phyloP scores from a whole-genome alignment of 108 stramenopile genomes.

The Asterionellopsis glacialis region DNA sequence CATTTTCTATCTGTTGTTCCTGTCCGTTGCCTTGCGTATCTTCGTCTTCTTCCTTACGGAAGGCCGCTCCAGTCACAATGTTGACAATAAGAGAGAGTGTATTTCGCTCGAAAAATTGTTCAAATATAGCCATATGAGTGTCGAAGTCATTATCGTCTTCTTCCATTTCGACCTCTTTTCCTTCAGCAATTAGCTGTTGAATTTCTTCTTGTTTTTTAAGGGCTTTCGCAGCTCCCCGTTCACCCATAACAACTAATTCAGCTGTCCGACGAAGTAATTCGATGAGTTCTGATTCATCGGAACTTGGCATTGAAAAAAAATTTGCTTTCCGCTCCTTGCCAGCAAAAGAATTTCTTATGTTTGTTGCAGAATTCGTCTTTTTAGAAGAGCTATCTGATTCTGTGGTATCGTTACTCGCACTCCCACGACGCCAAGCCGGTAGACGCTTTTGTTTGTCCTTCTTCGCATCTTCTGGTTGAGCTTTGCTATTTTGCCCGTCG shows the following conservation, averaged over 20 bases:
- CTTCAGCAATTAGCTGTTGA: slow-evolving; percentile 3
- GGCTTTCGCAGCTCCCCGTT: slow-evolving; percentile 29
- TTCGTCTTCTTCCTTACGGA: slow-evolving; percentile 16
- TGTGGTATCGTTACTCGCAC: background rate
- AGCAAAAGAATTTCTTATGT: background rate
- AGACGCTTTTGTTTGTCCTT: background rate
- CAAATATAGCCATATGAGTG: slow-evolving; percentile 48
- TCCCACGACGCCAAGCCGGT: background rate
- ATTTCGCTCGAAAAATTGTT: slow-evolving; percentile 74
- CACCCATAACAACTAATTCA: slow-evolving; percentile 70
- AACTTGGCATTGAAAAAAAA: slow-evolving; percentile 28
- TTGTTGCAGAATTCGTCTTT: background rate
- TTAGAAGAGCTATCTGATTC: background rate
- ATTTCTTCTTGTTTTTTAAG: slow-evolving; percentile 15
- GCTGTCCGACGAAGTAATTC: slow-evolving; percentile 71
- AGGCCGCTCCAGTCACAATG: slow-evolving; percentile 57
- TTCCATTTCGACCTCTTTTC: slow-evolving; percentile 6
- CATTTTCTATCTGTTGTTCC: background rate
- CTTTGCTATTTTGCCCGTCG: slow-evolving; percentile 8
- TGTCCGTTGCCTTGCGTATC: background rate
- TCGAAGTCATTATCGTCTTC: slow-evolving; percentile 12
- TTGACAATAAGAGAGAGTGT: slow-evolving; percentile 56
- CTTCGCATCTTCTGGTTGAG: background rate
- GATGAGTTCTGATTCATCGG: slow-evolving; percentile 42
- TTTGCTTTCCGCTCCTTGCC: slow-evolving; percentile 1